These are phyloP conservation scores for Coemansia sp. DNA, from an alignment of 371 early-diverging fungal species.

Conservation along the genomic window DNA sequence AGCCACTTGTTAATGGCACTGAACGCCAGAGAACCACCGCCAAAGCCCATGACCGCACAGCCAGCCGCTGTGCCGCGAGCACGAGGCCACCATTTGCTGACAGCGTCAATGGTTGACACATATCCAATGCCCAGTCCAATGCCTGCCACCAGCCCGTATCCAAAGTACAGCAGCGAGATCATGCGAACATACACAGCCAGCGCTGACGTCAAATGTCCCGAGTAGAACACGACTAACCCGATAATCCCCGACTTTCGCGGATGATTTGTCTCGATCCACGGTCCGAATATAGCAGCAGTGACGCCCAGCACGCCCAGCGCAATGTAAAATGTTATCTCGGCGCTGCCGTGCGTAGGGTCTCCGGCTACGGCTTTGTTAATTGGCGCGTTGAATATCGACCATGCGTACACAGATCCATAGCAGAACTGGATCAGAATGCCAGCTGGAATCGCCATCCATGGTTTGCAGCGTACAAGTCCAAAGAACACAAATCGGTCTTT, in stretches of 20 bases:
- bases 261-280: conserved; percentile 67
- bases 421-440: conserved; percentile 66
- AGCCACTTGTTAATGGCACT: conserved; percentile 61
- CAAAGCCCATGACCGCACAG: conserved; percentile 69
- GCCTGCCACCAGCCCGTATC: conserved; percentile 66
- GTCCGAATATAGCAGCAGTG: conserved; percentile 64
- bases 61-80: conserved; percentile 61
- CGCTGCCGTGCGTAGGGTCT: conserved; percentile 48
- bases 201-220: conserved; percentile 63
- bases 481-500: conserved; percentile 42
- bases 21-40: conserved; percentile 66
- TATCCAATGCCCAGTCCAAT: conserved; percentile 67
- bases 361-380: conserved; percentile 53
- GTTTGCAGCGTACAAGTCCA: conserved; percentile 53
- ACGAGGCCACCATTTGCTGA: conserved; percentile 64
- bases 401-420: conserved; percentile 70
- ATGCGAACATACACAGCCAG: conserved; percentile 58
- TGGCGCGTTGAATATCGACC: conserved; percentile 65
- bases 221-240: conserved; percentile 59
- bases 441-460: conserved; percentile 62
- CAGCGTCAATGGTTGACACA: conserved; percentile 62
- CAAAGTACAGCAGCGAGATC: conserved; percentile 62
- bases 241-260: conserved; percentile 60
- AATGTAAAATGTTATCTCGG: conserved; percentile 68
- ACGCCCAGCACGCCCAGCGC: conserved; percentile 67